Evolutionary conservation across 2,329 filamentous ascomycete genomes (phyloP), one percentile per base, ranked within the genome.

Genomic region (Fusarium equiseti): DNA sequence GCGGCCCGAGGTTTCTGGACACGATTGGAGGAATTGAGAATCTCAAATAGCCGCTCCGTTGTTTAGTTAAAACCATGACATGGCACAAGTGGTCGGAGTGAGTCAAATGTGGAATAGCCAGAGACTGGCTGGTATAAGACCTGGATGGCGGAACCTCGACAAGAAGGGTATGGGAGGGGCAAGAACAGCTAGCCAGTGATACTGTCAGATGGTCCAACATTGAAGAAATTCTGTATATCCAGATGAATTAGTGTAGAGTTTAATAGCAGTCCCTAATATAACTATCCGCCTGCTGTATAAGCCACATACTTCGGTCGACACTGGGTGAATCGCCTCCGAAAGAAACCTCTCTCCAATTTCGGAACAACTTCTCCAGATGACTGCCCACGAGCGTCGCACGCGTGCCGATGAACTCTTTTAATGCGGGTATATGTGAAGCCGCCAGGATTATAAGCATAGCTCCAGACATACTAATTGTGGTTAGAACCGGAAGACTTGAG

Each of bases 401-500:
- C 1, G 78, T 75, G 0, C 78, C 77, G 6, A 85, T 80, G 13
- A 84, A 77, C 10, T 74, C 73, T 18, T 79, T 77, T 0, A 86
- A 67, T 0, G 76, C 71, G 1, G 79, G 79, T 0, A 84, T 77
- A 6, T 81, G 79, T 10, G 80, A 83, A 0, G 83, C 83, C 0
- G 84, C 84, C 1, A 86, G 78, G 1, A 85, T 76, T 1, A 86
- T 81, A 5, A 86, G 79, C 83, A 86, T 86, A 5, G 83, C 83
- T 0, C 82, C 82, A 0, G 83, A 83, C 83, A 86, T 86, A 0
- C 84, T 85, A 7, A 27, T 46, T 6, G 0, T 7, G 0, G 10
- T 53, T 16, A 58, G 60, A 26, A 57, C 0, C 10, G 0, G 12
- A 1, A 0, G 7, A 2, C 11, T 5, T 1, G 1, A 0, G 3